Percentiles rank a stretch among this genome's conserved stretches.
These are phyloP conservation scores for Eucalyptus curtisii DNA, from an alignment of 345 rosid genomes.

Conservation along the genomic window DNA sequence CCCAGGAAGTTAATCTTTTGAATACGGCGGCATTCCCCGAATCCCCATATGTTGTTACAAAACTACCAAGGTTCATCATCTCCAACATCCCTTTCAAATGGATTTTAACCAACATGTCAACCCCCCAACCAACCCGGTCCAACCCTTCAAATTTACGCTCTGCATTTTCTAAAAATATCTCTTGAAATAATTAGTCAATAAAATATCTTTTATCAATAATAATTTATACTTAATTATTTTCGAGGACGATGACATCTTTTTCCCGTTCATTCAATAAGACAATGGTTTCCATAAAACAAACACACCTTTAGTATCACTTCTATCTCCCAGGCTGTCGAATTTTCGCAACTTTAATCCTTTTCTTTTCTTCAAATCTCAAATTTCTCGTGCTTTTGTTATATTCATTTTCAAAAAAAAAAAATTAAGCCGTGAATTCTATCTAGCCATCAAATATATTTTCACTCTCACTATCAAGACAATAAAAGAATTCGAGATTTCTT, in stretches of 20 bases:
- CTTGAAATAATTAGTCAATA: too few species aligned
- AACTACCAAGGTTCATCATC: background rate
- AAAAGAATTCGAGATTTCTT: background rate
- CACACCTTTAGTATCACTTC: background rate
- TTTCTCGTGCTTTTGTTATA: background rate
- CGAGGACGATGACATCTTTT: rapidly evolving
- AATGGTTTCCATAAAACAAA: background rate
- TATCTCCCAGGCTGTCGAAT: rapidly evolving
- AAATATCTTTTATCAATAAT: too few species aligned
- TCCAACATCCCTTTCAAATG: background rate
- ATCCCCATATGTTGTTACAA: background rate
- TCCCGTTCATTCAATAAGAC: background rate
- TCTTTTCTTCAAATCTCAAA: background rate
- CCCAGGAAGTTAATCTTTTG: background rate
- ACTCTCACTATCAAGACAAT: background rate
- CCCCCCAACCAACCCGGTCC: too few species aligned
- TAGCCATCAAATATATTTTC: background rate
- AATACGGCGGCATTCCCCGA: background rate
- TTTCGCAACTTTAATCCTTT: background rate
- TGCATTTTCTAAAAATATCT: too few species aligned
- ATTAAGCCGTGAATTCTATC: background rate
- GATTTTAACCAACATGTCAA: background rate
- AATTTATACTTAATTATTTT: too few species aligned
- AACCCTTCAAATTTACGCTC: background rate
- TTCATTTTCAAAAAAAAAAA: too few species aligned